Percentiles rank a stretch among this genome's conserved stretches.
phyloP scores from a whole-genome alignment of 2,329 filamentous ascomycete species.

The Fusarium redolens region DNA sequence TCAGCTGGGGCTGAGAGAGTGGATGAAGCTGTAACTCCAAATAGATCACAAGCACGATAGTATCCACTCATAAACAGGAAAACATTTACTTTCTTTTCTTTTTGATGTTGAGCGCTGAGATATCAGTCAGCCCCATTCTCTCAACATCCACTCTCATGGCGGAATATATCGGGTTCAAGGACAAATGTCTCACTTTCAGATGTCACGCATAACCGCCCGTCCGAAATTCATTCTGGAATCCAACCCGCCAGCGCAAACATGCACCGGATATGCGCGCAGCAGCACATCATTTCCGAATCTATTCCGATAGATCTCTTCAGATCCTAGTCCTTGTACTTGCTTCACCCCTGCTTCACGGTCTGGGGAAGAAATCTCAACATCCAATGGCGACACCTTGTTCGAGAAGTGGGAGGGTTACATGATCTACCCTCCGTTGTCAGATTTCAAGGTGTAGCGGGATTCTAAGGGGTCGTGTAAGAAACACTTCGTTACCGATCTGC shows the following conservation, averaged over 20 bases:
- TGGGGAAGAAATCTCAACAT: slow-evolving; percentile 16
- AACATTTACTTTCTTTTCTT: neutral
- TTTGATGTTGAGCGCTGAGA: slow-evolving; percentile 15
- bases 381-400: neutral
- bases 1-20: neutral
- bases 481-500: slow-evolving; percentile 8
- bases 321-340: slow-evolving; percentile 11
- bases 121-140: neutral
- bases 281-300: slow-evolving; percentile 24
- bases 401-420: slow-evolving; percentile 13
- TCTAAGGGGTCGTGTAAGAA: neutral
- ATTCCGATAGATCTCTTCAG: slow-evolving; percentile 16
- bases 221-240: slow-evolving; percentile 12
- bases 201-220: slow-evolving; percentile 29
- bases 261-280: slow-evolving; percentile 16
- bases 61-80: neutral
- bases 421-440: slow-evolving; percentile 16
- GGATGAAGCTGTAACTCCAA: neutral
- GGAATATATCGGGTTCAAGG: slow-evolving; percentile 17
- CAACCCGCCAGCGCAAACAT: slow-evolving; percentile 3
- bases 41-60: neutral
- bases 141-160: neutral
- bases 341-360: slow-evolving; percentile 2
- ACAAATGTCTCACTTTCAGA: slow-evolving; percentile 21
- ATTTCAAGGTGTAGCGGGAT: neutral